phyloP scores from a whole-genome alignment of 2,329 filamentous ascomycete genomes.

The Arthrobotrys sphaeroides region DNA sequence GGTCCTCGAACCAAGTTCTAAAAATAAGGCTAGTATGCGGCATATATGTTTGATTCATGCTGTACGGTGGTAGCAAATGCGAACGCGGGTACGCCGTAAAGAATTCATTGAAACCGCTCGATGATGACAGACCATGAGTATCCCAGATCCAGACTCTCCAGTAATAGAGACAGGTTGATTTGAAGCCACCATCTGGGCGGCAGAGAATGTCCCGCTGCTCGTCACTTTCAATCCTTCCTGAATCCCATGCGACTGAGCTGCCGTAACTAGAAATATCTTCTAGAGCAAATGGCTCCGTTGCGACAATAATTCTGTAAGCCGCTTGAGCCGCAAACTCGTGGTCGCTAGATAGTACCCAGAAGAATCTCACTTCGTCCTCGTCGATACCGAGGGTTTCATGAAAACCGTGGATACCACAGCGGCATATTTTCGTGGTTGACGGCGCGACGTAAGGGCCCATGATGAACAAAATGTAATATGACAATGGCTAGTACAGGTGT shows the following conservation, averaged over 20 bases:
- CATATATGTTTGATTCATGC: conserved; percentile 64
- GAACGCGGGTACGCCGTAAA: conserved; percentile 62
- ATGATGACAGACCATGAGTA: conserved; percentile 57
- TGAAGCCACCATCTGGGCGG: conserved; percentile 59
- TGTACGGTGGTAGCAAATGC: conserved; percentile 61
- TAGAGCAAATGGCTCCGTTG: conserved; percentile 17
- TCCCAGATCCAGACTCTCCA: conserved; percentile 62
- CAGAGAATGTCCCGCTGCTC: conserved; percentile 59
- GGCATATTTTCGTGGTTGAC: conserved; percentile 57
- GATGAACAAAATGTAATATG: not conserved
- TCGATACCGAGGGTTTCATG: conserved; percentile 62
- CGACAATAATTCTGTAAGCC: conserved; percentile 58
- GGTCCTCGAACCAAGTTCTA: conserved; percentile 62
- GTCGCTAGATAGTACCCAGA: conserved; percentile 59
- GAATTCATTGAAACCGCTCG: conserved; percentile 60
- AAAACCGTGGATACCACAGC: conserved; percentile 62
- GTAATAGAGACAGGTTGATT: conserved; percentile 60
- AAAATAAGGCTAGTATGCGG: conserved; percentile 63
- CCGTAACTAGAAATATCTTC: not conserved
- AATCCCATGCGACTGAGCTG: conserved; percentile 55
- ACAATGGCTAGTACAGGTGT: too few species aligned
- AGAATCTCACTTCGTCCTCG: conserved; percentile 61
- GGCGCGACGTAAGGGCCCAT: conserved; percentile 12
- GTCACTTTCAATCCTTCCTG: conserved; percentile 54
- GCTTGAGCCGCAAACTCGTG: conserved; percentile 59